These are phyloP conservation scores for Panicum hallii DNA, from an alignment of 202 grass and related monocot genomes.

Conservation along the genomic window DNA sequence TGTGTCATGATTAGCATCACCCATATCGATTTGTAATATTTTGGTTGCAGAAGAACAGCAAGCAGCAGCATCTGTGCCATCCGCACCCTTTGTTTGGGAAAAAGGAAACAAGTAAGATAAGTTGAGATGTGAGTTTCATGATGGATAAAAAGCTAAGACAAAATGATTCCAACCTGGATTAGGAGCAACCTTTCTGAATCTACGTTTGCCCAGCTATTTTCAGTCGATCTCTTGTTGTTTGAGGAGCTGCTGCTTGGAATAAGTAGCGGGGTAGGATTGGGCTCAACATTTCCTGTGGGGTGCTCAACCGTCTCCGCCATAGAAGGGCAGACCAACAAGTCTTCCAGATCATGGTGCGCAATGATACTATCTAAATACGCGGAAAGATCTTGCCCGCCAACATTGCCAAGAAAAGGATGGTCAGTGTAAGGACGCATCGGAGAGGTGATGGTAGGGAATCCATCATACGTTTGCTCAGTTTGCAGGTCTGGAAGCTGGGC, in stretches of 20 bases:
- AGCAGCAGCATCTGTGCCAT: slow-evolving; percentile 19
- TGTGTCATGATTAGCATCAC: slow-evolving; percentile 3
- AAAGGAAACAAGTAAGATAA: slow-evolving; percentile 12
- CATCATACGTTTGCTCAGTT: slow-evolving; percentile 41
- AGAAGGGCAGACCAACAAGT: slow-evolving; percentile 35
- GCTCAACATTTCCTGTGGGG: slow-evolving; percentile 20
- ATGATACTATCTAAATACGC: slow-evolving; percentile 46
- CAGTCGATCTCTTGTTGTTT: slow-evolving; percentile 34
- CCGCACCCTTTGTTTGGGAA: slow-evolving; percentile 32
- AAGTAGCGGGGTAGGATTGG: slow-evolving; percentile 13
- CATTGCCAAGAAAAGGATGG: slow-evolving; percentile 58
- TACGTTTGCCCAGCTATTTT: slow-evolving; percentile 35
- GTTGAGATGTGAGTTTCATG: neutral
- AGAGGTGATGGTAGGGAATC: slow-evolving; percentile 60
- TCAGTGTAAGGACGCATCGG: slow-evolving; percentile 65
- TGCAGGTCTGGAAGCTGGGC: slow-evolving; percentile 39
- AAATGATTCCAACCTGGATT: slow-evolving; percentile 41
- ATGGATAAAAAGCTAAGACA: slow-evolving; percentile 1
- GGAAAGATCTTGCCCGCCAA: slow-evolving; percentile 53
- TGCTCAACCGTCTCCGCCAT: slow-evolving; percentile 29
- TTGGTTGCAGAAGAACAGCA: slow-evolving; percentile 4
- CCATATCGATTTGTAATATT: slow-evolving; percentile 12
- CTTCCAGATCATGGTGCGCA: slow-evolving; percentile 40
- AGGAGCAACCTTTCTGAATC: slow-evolving; percentile 29
- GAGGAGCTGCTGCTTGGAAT: slow-evolving; percentile 10